Percentiles rank a stretch among this genome's conserved stretches.
These are phyloP conservation scores for Sarcodon sp. DNA, from an alignment of 768 basidiomycete species.

Conservation along the genomic window DNA sequence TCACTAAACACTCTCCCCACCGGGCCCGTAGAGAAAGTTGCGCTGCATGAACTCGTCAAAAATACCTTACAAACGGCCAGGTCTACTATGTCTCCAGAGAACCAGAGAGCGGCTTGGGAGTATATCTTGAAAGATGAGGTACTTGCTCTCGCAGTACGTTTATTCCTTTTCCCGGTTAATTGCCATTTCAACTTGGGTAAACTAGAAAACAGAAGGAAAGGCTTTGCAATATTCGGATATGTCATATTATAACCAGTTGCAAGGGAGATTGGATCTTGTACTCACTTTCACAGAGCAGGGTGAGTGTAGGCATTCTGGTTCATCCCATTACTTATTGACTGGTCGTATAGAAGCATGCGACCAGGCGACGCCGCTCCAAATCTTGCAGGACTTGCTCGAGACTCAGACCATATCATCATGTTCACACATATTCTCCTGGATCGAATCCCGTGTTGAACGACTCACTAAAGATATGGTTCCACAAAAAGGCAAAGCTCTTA, in stretches of 20 bases:
- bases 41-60: constrained; percentile 36
- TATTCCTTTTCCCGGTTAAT: background rate
- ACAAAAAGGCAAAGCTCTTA: constrained; percentile 79
- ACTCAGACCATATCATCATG: constrained; percentile 78
- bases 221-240: constrained; percentile 40
- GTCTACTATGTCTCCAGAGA: constrained; percentile 14
- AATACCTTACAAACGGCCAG: constrained; percentile 29
- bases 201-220: constrained; percentile 52
- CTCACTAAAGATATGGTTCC: constrained; percentile 73
- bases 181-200: background rate
- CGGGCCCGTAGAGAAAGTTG: constrained; percentile 31
- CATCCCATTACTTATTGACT: constrained; percentile 1
- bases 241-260: constrained; percentile 49
- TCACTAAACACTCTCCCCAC: constrained; percentile 34
- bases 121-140: constrained; percentile 58
- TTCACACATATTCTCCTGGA: constrained; percentile 81
- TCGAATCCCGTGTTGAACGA: constrained; percentile 56
- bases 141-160: constrained; percentile 56
- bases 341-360: constrained; percentile 58
- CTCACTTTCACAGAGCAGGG: constrained; percentile 71
- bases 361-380: constrained; percentile 52
- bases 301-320: constrained; percentile 17
- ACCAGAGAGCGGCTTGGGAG: constrained; percentile 71
- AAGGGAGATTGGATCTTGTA: constrained; percentile 56
- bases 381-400: constrained; percentile 76